Base-by-base conservation (phyloP, 306 rosid species). In the Trifolium repens region DNA sequence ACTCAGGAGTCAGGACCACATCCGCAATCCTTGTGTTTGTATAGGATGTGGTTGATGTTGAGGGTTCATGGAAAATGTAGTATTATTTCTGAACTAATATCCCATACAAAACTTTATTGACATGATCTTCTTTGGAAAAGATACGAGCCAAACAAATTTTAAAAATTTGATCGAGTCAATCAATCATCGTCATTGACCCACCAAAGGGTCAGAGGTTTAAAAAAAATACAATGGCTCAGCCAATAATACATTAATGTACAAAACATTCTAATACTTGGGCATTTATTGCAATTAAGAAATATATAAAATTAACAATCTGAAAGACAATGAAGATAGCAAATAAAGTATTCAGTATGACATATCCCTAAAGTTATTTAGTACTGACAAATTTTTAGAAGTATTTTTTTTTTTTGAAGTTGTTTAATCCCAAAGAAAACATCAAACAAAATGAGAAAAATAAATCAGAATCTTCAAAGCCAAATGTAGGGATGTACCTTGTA, bases 401-500 rank as follows among this genome's bases (percentile, higher is more conserved):
- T 22, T 7, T 13, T 50, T 22, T 50, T 22, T 52, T 5, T 37
- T 5, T 5, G 50, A 27, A 43, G 16, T 7, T 13, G 30, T 67
- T 32, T 52, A 77, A 61, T 42, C 64, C 17, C 54, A 40, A n/a
- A 61, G 40, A 67, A 30, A 30, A 60, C 13, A 44, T 76, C 52
- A 39, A 60, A 32, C 60, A 74, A 22, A 40, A 72, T 5, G 11
- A 73, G 53, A 76, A 81, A 22, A 73, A 69, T 19, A 73, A 39
- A 63, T 62, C 44, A 4, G 37, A 43, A 15, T 24, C 61, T 15
- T 17, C 34, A 66, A 58, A 68, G 47, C 14, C 43, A n/a, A 30
- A 74, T 37, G 15, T 54, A 47, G 16, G 55, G 47, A 5, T 15
- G 4, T 88, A 94, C 97, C 96, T 90, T 84, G 74, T 88, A 62